Evolutionary conservation across 179 eudicot species (phyloP).

Genomic region (Camellia oleifera): DNA sequence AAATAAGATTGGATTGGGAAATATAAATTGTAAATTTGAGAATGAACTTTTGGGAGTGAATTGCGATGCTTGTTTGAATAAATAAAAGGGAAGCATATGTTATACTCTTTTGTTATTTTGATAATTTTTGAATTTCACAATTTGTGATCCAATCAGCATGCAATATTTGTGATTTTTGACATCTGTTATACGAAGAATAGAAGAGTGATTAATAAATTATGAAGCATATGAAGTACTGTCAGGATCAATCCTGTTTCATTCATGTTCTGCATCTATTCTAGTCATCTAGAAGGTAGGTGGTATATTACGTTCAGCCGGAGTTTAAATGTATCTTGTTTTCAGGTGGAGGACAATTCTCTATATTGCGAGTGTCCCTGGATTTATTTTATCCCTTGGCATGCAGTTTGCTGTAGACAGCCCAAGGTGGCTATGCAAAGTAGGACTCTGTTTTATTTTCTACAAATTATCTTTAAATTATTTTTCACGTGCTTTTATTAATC

Average conservation of each 20-base stretch:
- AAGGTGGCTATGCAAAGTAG: conserved; percentile 85
- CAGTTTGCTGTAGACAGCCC: conserved; percentile 90
- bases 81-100: neutral
- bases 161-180: neutral
- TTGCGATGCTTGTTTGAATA: neutral
- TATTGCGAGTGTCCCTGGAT: conserved; percentile 70
- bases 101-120: neutral
- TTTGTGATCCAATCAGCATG: neutral
- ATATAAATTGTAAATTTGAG: neutral
- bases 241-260: neutral
- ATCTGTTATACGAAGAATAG: neutral
- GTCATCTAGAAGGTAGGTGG: neutral
- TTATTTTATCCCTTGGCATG: conserved; percentile 63
- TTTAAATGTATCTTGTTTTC: conserved; percentile 10
- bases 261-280: neutral
- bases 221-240: neutral
- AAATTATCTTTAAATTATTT: neutral
- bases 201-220: neutral
- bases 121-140: neutral
- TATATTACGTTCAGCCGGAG: neutral
- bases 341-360: conserved; percentile 90
- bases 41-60: neutral
- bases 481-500: neutral
- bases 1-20: neutral
- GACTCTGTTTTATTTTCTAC: conserved; percentile 17